Base-by-base conservation (phyloP, 345 rosid genomes). In the Lumnitzera littorea region DNA sequence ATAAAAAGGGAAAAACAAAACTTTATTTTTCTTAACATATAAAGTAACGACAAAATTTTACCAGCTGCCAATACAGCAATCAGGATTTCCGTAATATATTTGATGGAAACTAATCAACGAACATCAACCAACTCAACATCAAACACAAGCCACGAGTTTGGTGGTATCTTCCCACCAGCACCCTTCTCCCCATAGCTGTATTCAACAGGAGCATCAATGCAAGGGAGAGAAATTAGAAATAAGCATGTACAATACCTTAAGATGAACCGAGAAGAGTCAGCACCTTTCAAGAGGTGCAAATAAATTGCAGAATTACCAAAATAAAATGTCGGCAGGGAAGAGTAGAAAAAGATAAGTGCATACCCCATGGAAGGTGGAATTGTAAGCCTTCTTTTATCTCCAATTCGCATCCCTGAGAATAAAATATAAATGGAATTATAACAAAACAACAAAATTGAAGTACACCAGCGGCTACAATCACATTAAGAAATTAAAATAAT, bases 361-460 rank as follows among this genome's bases (percentile, higher is more conserved):
- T 83, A 91, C 98, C 96, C 86, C 73, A 87, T 73, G 5, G 85
- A 74, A 11, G 98, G 96, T 2, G 96, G 96, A 65, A 89, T 72
- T 0, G 73, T 74, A 15, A 92, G 74, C 72, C 94, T 84, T 72
- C 98, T 81, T 67, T 80, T 92, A 66, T 79, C 94, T 52, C 96
- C 98, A 64, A 80, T 76, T 60, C 78, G 83, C 98, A 92, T 92
- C 51, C 96, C 96, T 89, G 76, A 51, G 20, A 53, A 73, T 66
- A 12, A 55, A 53, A 24, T 55, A 50, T 16, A 63, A 16, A 3
- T 27, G 7, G 43, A 36, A 36, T 36, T 4, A 36, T 4, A 36
- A 36, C 10, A 36, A 36, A 36, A 5, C 43, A 5, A 36, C 1
- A 36, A 20, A 5, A 36, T 36, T 36, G 11, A 36, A 36, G 43